These are phyloP conservation scores for Aspergillus chevalieri DNA, from an alignment of 2,329 filamentous ascomycete species.

Conservation along the genomic window DNA sequence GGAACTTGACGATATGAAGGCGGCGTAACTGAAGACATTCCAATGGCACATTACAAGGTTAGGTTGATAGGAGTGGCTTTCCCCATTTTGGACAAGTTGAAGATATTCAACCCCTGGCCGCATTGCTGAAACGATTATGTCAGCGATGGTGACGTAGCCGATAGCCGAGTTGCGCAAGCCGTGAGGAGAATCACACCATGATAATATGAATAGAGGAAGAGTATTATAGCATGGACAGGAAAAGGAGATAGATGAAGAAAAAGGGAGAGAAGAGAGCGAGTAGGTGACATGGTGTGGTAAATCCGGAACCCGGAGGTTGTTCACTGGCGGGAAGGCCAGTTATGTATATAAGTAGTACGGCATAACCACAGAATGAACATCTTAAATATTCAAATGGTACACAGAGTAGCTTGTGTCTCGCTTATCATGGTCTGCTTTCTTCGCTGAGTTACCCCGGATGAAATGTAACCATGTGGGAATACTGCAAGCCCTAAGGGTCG, in stretches of 20 bases:
- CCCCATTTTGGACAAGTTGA: slow-evolving; percentile 4
- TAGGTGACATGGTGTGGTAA: background rate
- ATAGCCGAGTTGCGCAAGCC: slow-evolving; percentile 6
- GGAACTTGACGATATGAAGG: slow-evolving; percentile 5
- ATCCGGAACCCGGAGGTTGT: too few relatives aligned
- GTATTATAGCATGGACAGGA: background rate
- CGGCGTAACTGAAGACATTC: background rate
- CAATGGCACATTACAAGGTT: background rate
- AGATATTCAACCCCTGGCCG: slow-evolving; percentile 1
- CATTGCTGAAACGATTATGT: background rate
- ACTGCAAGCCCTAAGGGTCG: too few relatives aligned
- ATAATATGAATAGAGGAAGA: background rate
- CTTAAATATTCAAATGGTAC: too few relatives aligned
- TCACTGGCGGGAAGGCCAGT: too few relatives aligned
- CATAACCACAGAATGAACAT: too few relatives aligned
- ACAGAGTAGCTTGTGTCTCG: too few relatives aligned
- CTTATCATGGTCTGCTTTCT: too few relatives aligned
- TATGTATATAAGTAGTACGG: too few relatives aligned
- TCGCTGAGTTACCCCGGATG: too few relatives aligned
- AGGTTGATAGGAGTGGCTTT: background rate
- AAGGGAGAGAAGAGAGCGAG: background rate
- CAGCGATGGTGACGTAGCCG: slow-evolving; percentile 7
- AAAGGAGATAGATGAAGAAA: background rate
- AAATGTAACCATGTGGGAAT: too few relatives aligned
- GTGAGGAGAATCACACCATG: slow-evolving; percentile 1